Percentiles rank a stretch among this genome's conserved stretches.
These are phyloP conservation scores for Aspergillus chevalieri DNA, from an alignment of 2,329 filamentous ascomycete species.

Conservation along the genomic window DNA sequence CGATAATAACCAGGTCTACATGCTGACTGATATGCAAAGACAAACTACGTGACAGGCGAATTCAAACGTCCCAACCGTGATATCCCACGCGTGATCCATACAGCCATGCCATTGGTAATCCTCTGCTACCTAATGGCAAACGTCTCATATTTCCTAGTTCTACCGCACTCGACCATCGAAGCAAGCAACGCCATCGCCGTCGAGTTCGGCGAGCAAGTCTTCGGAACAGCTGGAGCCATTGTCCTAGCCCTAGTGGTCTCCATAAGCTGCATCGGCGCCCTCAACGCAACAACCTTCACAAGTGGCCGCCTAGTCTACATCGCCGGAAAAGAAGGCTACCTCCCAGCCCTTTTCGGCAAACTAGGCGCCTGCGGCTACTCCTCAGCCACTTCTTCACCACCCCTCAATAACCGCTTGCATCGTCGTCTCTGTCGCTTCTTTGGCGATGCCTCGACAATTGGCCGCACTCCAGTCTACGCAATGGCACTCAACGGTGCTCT, in stretches of 20 bases:
- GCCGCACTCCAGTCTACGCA: conserved; percentile 90
- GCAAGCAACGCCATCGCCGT: conserved; percentile 93
- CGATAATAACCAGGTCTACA: conserved; percentile 6
- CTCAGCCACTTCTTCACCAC: too few species aligned
- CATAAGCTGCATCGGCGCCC: conserved; percentile 85
- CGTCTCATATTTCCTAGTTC: conserved; percentile 86
- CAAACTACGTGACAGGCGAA: conserved; percentile 95
- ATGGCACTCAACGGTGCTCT: conserved; percentile 73
- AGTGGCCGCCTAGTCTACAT: conserved; percentile 87
- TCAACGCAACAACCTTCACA: conserved; percentile 93
- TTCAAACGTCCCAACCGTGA: conserved; percentile 88
- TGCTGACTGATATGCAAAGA: conserved; percentile 46
- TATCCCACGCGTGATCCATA: conserved; percentile 90
- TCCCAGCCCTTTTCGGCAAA: conserved; percentile 74
- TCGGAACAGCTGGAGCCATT: conserved; percentile 74
- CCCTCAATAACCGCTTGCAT: conserved; percentile 30
- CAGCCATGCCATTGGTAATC: conserved; percentile 91
- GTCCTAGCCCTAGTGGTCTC: conserved; percentile 83
- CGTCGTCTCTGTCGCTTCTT: conserved; percentile 53
- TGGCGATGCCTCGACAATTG: conserved; percentile 72
- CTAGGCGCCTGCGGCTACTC: conserved; percentile 59
- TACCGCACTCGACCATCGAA: conserved; percentile 74
- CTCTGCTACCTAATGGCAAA: conserved; percentile 86
- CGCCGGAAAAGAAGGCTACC: conserved; percentile 89
- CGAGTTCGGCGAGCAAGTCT: conserved; percentile 82